A percentile compares a stretch with the other conserved stretches of the same genome.
phyloP scores from a whole-genome alignment of 1,139 yeast species.

The Hansenula anomala region DNA sequence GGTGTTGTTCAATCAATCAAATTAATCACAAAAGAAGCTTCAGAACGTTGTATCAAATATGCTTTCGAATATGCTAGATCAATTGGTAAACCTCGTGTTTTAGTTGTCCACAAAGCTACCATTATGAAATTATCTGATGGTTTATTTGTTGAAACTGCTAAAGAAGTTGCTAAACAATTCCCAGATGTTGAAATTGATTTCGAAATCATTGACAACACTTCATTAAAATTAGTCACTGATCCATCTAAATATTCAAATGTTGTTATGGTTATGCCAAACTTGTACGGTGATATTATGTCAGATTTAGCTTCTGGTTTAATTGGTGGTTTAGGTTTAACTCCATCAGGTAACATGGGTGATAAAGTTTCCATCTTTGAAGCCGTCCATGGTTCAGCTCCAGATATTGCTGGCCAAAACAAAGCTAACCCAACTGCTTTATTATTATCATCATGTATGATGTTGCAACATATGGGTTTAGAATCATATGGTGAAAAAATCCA shows the following conservation, averaged over 20 bases:
- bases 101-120: slow-evolving; percentile 97
- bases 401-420: slow-evolving; percentile 94
- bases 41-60: slow-evolving; percentile 93
- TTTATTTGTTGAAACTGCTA: slow-evolving; percentile 87
- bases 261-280: slow-evolving; percentile 99
- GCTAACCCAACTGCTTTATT: slow-evolving; percentile 98
- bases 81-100: slow-evolving; percentile 81
- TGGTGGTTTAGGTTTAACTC: slow-evolving; percentile 98
- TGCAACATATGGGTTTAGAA: slow-evolving; percentile 93
- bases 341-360: slow-evolving; percentile 99
- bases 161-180: slow-evolving; percentile 84
- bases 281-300: slow-evolving; percentile 97
- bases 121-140: slow-evolving; percentile 98
- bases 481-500: slow-evolving; percentile 80
- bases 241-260: slow-evolving; percentile 78
- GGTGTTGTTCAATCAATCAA: slow-evolving; percentile 98
- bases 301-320: slow-evolving; percentile 96
- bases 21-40: slow-evolving; percentile 92
- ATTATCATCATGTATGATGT: slow-evolving; percentile 96
- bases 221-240: slow-evolving; percentile 83
- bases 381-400: slow-evolving; percentile 99
- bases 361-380: slow-evolving; percentile 97
- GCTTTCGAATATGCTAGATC: slow-evolving; percentile 95
- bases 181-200: slow-evolving; percentile 81
- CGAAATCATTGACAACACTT: slow-evolving; percentile 94